These are phyloP conservation scores for Pythium volutum DNA, from an alignment of 352 stramenopile genomes.

Conservation along the genomic window DNA sequence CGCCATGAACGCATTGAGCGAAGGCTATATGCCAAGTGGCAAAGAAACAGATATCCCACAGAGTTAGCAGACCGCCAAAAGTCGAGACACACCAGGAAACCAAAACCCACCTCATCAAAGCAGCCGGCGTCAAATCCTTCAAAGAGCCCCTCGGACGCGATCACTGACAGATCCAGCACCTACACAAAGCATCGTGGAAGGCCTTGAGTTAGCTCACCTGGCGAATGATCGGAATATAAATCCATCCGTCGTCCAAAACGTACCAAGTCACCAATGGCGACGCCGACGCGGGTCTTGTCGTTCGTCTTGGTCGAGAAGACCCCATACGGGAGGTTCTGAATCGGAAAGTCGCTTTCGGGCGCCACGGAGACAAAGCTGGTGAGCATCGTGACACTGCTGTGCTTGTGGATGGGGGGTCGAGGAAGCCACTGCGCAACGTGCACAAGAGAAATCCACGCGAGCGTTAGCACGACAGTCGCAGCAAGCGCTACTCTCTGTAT, in stretches of 20 bases:
- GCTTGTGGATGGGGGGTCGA: neutral
- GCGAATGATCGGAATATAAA: neutral
- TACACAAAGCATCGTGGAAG: conserved; percentile 12
- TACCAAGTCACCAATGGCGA: conserved; percentile 80
- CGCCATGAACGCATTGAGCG: conserved; percentile 94
- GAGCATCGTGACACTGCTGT: conserved; percentile 19
- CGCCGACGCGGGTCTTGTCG: conserved; percentile 69
- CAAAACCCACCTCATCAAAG: conserved; percentile 52
- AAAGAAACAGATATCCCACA: conserved; percentile 26
- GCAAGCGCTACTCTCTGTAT: neutral
- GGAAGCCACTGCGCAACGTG: conserved; percentile 11
- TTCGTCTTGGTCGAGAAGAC: conserved; percentile 86
- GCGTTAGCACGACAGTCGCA: conserved; percentile 16
- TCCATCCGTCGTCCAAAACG: conserved; percentile 8
- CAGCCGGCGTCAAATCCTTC: conserved; percentile 72
- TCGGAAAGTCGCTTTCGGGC: conserved; percentile 86
- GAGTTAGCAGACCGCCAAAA: neutral
- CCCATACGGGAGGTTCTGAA: conserved; percentile 96
- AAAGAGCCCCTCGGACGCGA: conserved; percentile 90
- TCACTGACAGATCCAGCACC: conserved; percentile 87
- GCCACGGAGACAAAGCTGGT: conserved; percentile 61
- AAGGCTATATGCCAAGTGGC: conserved; percentile 33
- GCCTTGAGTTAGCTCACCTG: neutral
- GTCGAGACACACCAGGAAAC: neutral
- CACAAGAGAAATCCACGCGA: conserved; percentile 12